Evolutionary conservation across 2,329 filamentous ascomycete genomes (phyloP), one percentile per base, ranked within the genome.

Genomic region (Bertia moriformis): DNA sequence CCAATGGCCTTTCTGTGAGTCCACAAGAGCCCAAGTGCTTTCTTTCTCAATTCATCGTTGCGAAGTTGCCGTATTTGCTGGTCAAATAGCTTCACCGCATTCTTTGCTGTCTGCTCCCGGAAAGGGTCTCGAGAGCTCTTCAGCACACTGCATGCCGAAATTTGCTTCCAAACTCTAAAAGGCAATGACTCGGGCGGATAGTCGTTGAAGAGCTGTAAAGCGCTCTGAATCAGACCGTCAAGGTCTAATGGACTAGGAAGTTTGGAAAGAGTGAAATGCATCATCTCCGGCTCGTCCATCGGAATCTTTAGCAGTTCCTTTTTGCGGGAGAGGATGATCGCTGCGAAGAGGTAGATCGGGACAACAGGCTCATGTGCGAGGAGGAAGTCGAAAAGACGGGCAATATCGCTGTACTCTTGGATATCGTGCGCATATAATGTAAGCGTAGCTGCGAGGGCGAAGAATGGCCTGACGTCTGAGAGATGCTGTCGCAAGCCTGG

Each of bases 341-440:
- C 82, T 1, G 87, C 86, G 59, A 94, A 96, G 40, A 96, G 69
- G 57, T 98, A 98, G 39, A 96, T 71, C 14, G 79, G 79, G 51
- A 94, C 86, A 29, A 83, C 81, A n/a, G 88, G 85, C 56, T 93
- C 85, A 38, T 74, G 75, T 3, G 89, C 85, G 4, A 98, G 68
- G 37, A 98, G 71, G 40, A 89, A 88, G 60, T 98, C 91, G 56
- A 95, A 98, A 1, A 98, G 65, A 18, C 91, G 76, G 22, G 87
- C 75, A 51, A 98, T 96, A 47, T 89, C 83, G 45, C 74, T 73
- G 55, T 94, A 95, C 32, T 81, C 78, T 57, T 91, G 80, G 44
- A 98, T 87, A 55, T 96, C 89, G 60, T 98, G 91, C 14, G 91
- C 87, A 57, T 95, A 98, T 65, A 98, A 78, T 22, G 93, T 98